Conservation (phyloP, 2,329 filamentous ascomycete species). For the Nemania sp. region DNA sequence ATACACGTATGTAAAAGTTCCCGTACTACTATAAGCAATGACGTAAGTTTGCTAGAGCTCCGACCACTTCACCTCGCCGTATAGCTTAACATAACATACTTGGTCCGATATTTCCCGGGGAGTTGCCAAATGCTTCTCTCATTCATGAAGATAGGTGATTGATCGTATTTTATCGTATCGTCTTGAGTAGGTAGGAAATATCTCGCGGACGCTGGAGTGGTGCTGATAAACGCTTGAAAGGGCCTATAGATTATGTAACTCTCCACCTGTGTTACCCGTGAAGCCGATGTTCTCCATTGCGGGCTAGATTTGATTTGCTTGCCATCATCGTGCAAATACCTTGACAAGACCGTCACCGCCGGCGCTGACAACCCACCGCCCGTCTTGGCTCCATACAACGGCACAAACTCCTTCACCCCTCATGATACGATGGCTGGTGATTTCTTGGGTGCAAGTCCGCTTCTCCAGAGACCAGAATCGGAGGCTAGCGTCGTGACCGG, state of each 20-base stretch:
- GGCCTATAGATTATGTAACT: background rate
- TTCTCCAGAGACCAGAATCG: conserved; percentile 99
- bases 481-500: conserved; percentile 93
- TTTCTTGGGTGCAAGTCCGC: conserved; percentile 92
- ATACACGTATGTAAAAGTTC: background rate
- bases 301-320: background rate
- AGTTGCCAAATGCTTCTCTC: background rate
- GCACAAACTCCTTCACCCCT: conserved; percentile 94
- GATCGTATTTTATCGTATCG: background rate
- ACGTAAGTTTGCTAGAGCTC: background rate
- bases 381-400: conserved; percentile 96
- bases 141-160: background rate
- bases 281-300: conserved; percentile 1
- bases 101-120: background rate
- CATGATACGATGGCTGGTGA: conserved; percentile 93
- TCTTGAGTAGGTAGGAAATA: background rate
- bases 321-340: conserved; percentile 74
- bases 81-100: background rate
- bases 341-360: conserved; percentile 97
- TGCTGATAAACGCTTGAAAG: background rate
- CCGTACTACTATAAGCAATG: background rate
- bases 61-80: background rate
- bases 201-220: background rate
- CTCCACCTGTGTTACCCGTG: background rate
- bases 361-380: conserved; percentile 91